Evolutionary conservation across 805 yeast genomes (phyloP).

Genomic region (Maudiozyma barnettii): DNA sequence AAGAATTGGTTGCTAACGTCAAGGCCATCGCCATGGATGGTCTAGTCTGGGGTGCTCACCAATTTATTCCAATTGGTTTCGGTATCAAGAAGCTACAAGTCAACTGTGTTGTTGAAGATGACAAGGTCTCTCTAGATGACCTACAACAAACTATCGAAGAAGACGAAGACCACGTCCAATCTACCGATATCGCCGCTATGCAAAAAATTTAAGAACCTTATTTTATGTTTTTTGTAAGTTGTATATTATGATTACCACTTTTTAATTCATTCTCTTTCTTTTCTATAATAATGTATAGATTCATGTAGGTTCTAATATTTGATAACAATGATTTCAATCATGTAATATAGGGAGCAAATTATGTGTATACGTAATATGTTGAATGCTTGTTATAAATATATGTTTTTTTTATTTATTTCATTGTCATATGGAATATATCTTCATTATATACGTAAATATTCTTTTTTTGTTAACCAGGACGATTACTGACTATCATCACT

Average conservation of each 20-base stretch:
- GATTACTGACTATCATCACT: too few relatives aligned
- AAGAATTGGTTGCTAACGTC: constrained; percentile 77
- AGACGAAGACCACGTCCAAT: constrained; percentile 99
- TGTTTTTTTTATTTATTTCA: too few relatives aligned
- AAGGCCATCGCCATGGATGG: constrained; percentile 84
- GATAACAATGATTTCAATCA: too few relatives aligned
- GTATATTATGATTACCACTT: not conserved
- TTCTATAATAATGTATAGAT: not conserved
- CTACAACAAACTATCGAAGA: constrained; percentile 68
- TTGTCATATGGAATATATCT: too few relatives aligned
- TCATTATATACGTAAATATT: too few relatives aligned
- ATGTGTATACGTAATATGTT: too few relatives aligned
- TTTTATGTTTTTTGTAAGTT: not conserved
- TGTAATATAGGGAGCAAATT: too few relatives aligned
- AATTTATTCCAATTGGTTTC: constrained; percentile 94
- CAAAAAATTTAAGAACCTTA: constrained; percentile 64
- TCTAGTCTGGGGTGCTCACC: constrained; percentile 96
- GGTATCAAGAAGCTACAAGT: constrained; percentile 99
- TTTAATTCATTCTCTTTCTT: not conserved
- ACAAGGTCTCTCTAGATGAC: constrained; percentile 84
- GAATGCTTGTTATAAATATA: too few relatives aligned
- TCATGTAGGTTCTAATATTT: not conserved
- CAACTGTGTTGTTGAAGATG: constrained; percentile 97
- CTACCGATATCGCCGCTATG: constrained; percentile 98
- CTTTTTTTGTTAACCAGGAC: too few relatives aligned